These are phyloP conservation scores for Amanita rimosa DNA, from an alignment of 768 basidiomycete genomes.

Conservation along the genomic window DNA sequence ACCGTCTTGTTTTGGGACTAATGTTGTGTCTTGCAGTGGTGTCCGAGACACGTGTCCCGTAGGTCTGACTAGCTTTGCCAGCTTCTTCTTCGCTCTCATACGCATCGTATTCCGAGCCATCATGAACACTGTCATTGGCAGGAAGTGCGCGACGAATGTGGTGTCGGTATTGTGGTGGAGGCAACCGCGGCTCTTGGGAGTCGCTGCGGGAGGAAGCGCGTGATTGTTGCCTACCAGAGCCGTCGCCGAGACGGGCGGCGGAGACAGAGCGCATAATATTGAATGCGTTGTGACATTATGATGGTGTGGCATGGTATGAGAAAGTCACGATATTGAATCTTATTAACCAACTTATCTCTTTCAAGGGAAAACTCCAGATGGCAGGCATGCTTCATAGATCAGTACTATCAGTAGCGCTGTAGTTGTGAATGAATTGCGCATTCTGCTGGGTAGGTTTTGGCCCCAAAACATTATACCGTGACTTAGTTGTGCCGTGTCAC, in stretches of 20 bases:
- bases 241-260: background rate
- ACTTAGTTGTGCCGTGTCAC: too few relatives aligned
- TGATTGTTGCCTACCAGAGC: conserved; percentile 13
- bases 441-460: too few relatives aligned
- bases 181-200: conserved; percentile 8
- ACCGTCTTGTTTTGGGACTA: background rate
- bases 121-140: conserved; percentile 3
- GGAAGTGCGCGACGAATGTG: conserved; percentile 8
- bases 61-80: background rate
- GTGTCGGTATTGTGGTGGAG: conserved; percentile 11
- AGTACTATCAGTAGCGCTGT: too few relatives aligned
- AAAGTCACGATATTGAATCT: too few relatives aligned
- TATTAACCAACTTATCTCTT: too few relatives aligned
- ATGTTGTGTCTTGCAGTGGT: background rate
- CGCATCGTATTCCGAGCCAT: background rate
- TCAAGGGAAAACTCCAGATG: too few relatives aligned
- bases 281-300: too few relatives aligned
- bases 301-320: too few relatives aligned
- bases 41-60: background rate
- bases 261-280: background rate
- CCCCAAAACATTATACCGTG: too few relatives aligned
- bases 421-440: too few relatives aligned
- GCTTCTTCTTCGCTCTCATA: background rate
- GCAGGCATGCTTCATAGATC: too few relatives aligned
- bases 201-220: conserved; percentile 17